phyloP scores from a whole-genome alignment of 75 land plant genomes.

The Cryptomeria japonica region DNA sequence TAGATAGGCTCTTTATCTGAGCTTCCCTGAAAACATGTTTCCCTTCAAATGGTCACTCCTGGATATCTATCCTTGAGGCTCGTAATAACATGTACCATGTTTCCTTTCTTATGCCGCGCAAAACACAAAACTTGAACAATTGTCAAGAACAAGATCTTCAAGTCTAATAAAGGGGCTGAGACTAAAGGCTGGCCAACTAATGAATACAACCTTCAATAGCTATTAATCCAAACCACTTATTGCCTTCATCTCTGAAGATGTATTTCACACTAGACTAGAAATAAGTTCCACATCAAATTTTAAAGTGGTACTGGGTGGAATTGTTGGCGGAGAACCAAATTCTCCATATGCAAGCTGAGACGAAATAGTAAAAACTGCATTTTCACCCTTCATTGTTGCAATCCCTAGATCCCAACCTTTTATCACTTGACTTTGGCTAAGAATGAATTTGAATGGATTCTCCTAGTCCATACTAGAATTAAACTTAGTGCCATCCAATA shows the following conservation, averaged over 20 bases:
- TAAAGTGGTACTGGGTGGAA: conserved; percentile 74
- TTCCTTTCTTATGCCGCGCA: background rate
- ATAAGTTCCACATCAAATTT: conserved; percentile 72
- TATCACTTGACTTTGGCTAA: conserved; percentile 72
- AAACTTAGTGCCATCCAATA: too few relatives aligned
- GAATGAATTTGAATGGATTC: too few relatives aligned
- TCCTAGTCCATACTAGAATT: too few relatives aligned
- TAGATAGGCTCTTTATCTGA: background rate
- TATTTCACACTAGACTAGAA: conserved; percentile 73
- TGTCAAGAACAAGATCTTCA: too few relatives aligned
- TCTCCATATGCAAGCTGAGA: conserved; percentile 64
- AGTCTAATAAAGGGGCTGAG: background rate
- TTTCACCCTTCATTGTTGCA: conserved; percentile 78
- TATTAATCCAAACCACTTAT: too few relatives aligned
- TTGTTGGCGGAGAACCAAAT: conserved; percentile 67
- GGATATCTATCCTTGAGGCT: background rate
- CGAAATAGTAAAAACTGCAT: conserved; percentile 73
- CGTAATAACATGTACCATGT: background rate
- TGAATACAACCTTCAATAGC: too few relatives aligned
- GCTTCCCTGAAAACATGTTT: background rate
- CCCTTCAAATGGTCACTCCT: background rate
- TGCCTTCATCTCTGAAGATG: conserved; percentile 64
- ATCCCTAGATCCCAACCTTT: conserved; percentile 78
- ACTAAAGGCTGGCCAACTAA: background rate
- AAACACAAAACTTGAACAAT: background rate